A percentile compares a stretch with the other conserved stretches of the same genome.
phyloP scores from a whole-genome alignment of 371 early-diverging fungal genomes.

The Apophysomyces ossiformis region DNA sequence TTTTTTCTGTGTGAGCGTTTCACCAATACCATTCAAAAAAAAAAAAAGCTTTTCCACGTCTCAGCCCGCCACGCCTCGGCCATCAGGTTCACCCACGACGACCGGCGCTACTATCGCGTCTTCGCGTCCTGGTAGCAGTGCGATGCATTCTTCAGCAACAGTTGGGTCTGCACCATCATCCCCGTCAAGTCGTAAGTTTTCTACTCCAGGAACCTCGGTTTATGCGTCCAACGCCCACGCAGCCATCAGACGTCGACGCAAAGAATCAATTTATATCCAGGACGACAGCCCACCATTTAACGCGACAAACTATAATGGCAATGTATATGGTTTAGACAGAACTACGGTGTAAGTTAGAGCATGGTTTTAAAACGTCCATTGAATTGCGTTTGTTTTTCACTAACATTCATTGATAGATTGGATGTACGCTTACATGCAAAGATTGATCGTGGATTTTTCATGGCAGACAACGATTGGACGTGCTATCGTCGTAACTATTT shows the following conservation, averaged over 20 bases:
- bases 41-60: conserved; percentile 16
- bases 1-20: conserved; percentile 5
- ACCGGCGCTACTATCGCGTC: conserved; percentile 13
- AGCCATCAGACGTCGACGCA: conserved; percentile 16
- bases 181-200: not conserved
- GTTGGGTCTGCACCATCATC: conserved; percentile 3
- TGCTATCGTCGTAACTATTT: conserved; percentile 97
- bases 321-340: conserved; percentile 65
- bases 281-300: conserved; percentile 67
- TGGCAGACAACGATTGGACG: conserved; percentile 87
- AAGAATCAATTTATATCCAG: conserved; percentile 18
- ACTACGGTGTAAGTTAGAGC: conserved; percentile 54
- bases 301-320: conserved; percentile 66
- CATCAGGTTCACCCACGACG: conserved; percentile 14
- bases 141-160: conserved; percentile 1
- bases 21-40: not conserved
- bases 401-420: conserved; percentile 10
- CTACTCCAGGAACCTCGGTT: conserved; percentile 13
- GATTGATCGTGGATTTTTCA: conserved; percentile 83
- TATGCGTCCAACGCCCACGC: conserved; percentile 17
- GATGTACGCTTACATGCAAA: conserved; percentile 62
- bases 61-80: conserved; percentile 26
- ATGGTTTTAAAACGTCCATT: not conserved
- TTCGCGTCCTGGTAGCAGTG: not conserved
- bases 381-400: not conserved